These are phyloP conservation scores for Gentiana dahurica DNA, from an alignment of 257 asterid genomes.

Conservation along the genomic window DNA sequence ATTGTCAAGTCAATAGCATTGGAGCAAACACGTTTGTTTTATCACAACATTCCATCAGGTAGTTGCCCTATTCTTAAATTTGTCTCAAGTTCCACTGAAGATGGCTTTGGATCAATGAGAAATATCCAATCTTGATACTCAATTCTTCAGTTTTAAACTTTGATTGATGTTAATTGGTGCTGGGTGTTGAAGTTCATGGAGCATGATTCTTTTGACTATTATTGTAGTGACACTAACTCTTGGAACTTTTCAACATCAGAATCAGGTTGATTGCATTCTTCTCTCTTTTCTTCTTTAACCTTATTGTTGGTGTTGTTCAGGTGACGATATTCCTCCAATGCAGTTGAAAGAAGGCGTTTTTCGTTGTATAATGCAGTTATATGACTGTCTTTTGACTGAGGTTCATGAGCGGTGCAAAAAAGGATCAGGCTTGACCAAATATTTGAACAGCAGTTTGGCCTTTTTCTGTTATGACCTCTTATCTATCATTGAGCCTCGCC, in stretches of 20 bases:
- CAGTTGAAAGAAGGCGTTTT: slow-evolving; percentile 97
- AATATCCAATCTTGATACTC: no score
- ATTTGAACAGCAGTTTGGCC: slow-evolving; percentile 92
- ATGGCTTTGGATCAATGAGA: no score
- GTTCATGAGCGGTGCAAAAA: slow-evolving; percentile 99
- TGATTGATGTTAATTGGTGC: background rate
- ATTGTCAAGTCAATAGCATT: slow-evolving; percentile 95
- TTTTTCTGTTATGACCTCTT: slow-evolving; percentile 97
- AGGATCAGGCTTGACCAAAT: slow-evolving; percentile 91
- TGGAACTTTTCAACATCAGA: no score
- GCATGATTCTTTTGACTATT: background rate
- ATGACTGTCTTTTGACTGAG: slow-evolving; percentile 94
- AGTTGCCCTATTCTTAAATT: slow-evolving; percentile 9
- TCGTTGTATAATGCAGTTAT: slow-evolving; percentile 90
- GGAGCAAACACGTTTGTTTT: slow-evolving; percentile 90
- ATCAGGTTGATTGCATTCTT: background rate
- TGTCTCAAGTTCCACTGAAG: no score
- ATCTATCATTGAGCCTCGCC: slow-evolving; percentile 93
- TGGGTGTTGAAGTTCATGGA: background rate
- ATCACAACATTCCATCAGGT: slow-evolving; percentile 86
- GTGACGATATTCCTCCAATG: slow-evolving; percentile 98
- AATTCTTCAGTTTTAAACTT: no score
- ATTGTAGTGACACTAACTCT: no score
- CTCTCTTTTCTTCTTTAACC: slow-evolving; percentile 2
- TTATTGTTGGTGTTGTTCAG: slow-evolving; percentile 24